Evolutionary conservation across 2,329 filamentous ascomycete species (phyloP).

Genomic region (Nemania sp.): DNA sequence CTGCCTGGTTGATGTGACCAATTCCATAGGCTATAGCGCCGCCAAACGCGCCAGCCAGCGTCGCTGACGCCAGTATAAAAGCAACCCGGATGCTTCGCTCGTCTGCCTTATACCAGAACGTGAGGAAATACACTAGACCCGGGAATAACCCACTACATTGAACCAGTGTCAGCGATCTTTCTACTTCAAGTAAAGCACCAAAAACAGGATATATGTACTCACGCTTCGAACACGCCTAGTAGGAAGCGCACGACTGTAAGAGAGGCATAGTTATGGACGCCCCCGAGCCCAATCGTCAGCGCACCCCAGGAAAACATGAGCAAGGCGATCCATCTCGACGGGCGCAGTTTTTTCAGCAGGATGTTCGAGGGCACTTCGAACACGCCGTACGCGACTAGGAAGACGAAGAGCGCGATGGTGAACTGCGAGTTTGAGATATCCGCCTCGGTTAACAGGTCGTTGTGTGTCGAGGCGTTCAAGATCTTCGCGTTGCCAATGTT

Average conservation of each 20-base stretch:
- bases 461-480: conserved; percentile 52
- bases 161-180: conserved; percentile 59
- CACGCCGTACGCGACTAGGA: conserved; percentile 52
- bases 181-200: background rate
- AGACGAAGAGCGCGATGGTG: conserved; percentile 54
- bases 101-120: conserved; percentile 78
- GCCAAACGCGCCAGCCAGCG: conserved; percentile 78
- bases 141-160: conserved; percentile 70
- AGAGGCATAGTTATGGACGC: conserved; percentile 69
- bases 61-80: conserved; percentile 75
- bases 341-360: conserved; percentile 72
- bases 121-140: conserved; percentile 74
- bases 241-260: conserved; percentile 75
- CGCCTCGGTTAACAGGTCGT: conserved; percentile 53
- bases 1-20: conserved; percentile 74
- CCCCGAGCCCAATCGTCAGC: conserved; percentile 74
- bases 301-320: conserved; percentile 77
- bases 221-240: conserved; percentile 75
- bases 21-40: conserved; percentile 79
- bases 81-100: conserved; percentile 78
- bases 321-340: conserved; percentile 73
- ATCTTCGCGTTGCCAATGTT: conserved; percentile 62
- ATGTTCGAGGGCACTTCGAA: conserved; percentile 76
- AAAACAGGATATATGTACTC: conserved; percentile 3
- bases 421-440: conserved; percentile 49